Conservation (phyloP, 305 asterid genomes). For the Fraxinus albicans region DNA sequence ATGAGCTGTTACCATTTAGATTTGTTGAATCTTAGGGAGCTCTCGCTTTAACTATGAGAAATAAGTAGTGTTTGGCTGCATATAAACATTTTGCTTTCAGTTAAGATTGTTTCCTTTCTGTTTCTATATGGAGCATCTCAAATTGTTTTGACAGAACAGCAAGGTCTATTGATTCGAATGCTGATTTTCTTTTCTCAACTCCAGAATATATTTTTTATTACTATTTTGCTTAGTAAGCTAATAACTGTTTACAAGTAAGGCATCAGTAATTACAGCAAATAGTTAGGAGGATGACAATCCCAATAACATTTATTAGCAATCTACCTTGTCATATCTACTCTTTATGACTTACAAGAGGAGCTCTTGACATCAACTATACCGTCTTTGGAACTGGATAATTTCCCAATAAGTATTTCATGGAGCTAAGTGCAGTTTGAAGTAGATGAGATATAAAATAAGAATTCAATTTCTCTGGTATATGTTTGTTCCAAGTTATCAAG, state of each 20-base stretch:
- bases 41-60: background rate
- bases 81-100: background rate
- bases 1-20: slow-evolving; percentile 5
- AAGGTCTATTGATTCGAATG: background rate
- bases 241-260: background rate
- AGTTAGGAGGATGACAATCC: background rate
- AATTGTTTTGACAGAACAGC: background rate
- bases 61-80: background rate
- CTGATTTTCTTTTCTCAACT: background rate
- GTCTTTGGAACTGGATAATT: background rate
- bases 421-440: background rate
- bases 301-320: background rate
- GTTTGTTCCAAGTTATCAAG: background rate
- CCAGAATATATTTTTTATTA: background rate
- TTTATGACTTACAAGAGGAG: background rate
- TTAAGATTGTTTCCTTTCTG: background rate
- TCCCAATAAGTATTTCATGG: background rate
- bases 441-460: background rate
- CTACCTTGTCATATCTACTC: background rate
- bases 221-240: background rate
- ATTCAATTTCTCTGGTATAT: background rate
- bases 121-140: background rate
- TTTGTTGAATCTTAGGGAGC: background rate
- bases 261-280: background rate
- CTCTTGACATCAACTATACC: background rate